Evolutionary conservation across 768 basidiomycete genomes (phyloP), one percentile per base, ranked within the genome.

Genomic region (Leucocoprinus birnbaumii): DNA sequence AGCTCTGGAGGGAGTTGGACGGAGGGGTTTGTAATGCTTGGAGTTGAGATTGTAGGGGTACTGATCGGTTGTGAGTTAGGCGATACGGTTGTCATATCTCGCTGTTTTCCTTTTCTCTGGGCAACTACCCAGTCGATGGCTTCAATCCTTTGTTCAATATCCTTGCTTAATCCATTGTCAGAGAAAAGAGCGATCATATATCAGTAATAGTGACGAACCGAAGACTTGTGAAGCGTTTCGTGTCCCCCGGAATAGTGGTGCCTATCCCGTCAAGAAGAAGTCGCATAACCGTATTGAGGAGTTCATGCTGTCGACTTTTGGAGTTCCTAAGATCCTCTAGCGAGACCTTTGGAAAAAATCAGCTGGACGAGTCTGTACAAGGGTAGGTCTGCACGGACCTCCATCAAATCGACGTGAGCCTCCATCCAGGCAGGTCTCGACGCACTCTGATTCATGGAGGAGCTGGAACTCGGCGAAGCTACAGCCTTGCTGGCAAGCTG

Each of bases 101-200:
- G 25, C 21, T 49, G 54, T 18, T 4, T 35, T 5, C 40, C 27
- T 34, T 34, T 40, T 6, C 25, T 49, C 7, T 22, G 47, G 3
- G 47, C 19, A 27, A 24, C 41, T 8, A 49, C 47, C 54, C 54
- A 49, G 14, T 56, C 42, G 24, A 59, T 47, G 1, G 55, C 51
- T 22, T 31, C 31, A 11, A 59, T 42, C 19, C 58, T 50, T 18
- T 56, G 50, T 4, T 53, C 51, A 16, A 59, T 40, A 8, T 43
- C 27, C 18, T 56, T 42, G 9, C 58, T 59, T 3, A 3, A 19
- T 40, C 14, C 2, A 10, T 18, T 13, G n/a, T 25, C 16, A 14
- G 24, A 26, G 24, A n/a, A 10, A 3, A 14, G n/a, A 24, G 18
- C 24, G n/a, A 27, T 27, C 18, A n/a, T 27, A 9, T 35, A 8